These are phyloP conservation scores for Pichia nakasei DNA, from an alignment of 805 yeast genomes.

Conservation along the genomic window DNA sequence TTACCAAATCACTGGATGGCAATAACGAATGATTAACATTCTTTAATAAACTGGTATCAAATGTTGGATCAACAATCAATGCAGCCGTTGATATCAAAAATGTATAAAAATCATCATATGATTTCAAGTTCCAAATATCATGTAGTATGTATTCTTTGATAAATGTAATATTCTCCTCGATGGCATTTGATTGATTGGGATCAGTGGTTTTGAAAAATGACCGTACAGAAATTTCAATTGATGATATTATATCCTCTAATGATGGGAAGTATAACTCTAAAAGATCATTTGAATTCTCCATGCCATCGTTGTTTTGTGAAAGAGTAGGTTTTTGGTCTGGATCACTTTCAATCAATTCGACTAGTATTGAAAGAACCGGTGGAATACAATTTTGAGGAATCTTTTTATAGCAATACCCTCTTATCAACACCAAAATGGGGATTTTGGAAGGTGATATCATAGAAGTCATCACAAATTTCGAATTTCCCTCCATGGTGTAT, in stretches of 20 bases:
- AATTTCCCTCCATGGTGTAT: neutral
- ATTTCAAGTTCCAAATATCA: conserved; percentile 37
- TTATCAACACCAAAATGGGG: conserved; percentile 39
- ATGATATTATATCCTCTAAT: conserved; percentile 14
- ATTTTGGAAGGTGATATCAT: conserved; percentile 47
- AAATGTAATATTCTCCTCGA: conserved; percentile 18
- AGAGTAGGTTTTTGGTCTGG: neutral
- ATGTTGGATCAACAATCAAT: conserved; percentile 25
- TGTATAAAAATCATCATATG: conserved; percentile 40
- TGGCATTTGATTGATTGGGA: neutral
- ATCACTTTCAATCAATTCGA: conserved; percentile 30
- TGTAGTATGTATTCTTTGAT: conserved; percentile 19
- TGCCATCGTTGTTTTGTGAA: neutral
- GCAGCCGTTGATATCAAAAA: conserved; percentile 27
- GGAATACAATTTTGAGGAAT: conserved; percentile 32
- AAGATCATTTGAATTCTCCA: conserved; percentile 4
- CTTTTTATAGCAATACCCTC: conserved; percentile 35
- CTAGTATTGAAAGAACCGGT: conserved; percentile 34
- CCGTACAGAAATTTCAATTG: conserved; percentile 12
- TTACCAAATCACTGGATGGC: neutral
- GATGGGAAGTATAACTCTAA: conserved; percentile 20
- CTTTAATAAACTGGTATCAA: neutral
- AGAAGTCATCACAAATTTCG: conserved; percentile 26
- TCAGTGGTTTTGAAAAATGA: conserved; percentile 4
- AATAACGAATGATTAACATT: conserved; percentile 17